These are phyloP conservation scores for Aspergillus japonicus DNA, from an alignment of 2,329 filamentous ascomycete genomes.

Conservation along the genomic window DNA sequence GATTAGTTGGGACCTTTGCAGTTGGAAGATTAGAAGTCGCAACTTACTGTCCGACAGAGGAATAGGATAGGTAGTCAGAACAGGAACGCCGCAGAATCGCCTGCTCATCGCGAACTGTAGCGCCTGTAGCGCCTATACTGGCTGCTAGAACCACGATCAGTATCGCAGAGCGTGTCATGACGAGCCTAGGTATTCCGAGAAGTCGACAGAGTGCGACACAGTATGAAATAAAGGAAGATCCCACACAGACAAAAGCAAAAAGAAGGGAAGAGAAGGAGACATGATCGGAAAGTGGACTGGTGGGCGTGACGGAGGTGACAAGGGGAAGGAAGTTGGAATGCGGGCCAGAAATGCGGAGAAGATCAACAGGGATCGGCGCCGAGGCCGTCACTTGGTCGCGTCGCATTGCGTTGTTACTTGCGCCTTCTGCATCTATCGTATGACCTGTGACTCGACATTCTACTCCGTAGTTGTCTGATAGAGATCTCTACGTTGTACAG, in stretches of 20 bases:
- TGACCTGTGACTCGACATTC: neutral
- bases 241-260: neutral
- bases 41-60: constrained; percentile 59
- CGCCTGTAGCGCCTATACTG: constrained; percentile 10
- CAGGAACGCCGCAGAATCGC: constrained; percentile 50
- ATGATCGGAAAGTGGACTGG: neutral
- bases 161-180: constrained; percentile 12
- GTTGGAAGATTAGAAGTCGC: neutral
- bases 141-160: constrained; percentile 18
- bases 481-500: no score
- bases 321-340: neutral
- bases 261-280: neutral
- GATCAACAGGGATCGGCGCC: constrained; percentile 1
- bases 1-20: neutral
- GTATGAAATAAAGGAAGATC: neutral
- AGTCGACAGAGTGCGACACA: neutral
- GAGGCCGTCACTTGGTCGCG: neutral
- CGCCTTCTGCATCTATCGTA: neutral
- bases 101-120: constrained; percentile 25
- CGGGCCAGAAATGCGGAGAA: constrained; percentile 16
- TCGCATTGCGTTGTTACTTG: neutral
- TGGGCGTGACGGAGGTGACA: neutral
- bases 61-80: constrained; percentile 65
- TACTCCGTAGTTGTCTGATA: no score
- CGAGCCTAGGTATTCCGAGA: neutral